Percentiles rank a stretch among this genome's conserved stretches.
Conservation (phyloP, 2,329 filamentous ascomycete genomes). For the Phialophora macrospora region DNA sequence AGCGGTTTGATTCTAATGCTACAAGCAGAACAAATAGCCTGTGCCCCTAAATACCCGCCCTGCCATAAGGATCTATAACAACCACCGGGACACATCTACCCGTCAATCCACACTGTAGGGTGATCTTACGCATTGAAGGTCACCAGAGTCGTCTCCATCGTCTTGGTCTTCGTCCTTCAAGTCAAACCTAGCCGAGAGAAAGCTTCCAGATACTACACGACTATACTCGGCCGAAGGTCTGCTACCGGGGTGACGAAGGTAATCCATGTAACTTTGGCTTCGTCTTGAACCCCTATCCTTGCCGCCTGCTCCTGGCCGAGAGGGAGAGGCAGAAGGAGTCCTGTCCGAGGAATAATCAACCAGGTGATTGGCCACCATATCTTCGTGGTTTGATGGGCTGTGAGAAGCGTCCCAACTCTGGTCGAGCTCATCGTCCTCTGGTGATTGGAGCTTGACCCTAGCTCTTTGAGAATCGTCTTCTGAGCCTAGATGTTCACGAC, state of each 20-base stretch:
- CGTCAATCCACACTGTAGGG: slow-evolving; percentile 36
- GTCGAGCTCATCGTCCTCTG: slow-evolving; percentile 6
- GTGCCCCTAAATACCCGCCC: background rate
- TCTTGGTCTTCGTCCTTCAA: slow-evolving; percentile 15
- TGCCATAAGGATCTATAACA: background rate
- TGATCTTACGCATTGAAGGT: slow-evolving; percentile 27
- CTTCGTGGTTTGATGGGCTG: slow-evolving; percentile 24
- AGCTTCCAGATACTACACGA: slow-evolving; percentile 25
- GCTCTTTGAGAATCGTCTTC: background rate
- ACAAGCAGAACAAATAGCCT: background rate
- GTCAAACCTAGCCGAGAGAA: slow-evolving; percentile 26
- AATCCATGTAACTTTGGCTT: slow-evolving; percentile 32
- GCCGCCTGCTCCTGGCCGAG: slow-evolving; percentile 21
- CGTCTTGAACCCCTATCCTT: slow-evolving; percentile 17
- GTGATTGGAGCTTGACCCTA: slow-evolving; percentile 11
- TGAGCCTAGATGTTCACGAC: background rate
- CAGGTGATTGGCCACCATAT: slow-evolving; percentile 14
- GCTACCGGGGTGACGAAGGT: slow-evolving; percentile 32
- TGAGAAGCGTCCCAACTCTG: slow-evolving; percentile 13
- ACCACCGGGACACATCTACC: background rate
- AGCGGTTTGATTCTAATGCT: background rate
- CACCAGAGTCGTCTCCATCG: slow-evolving; percentile 17
- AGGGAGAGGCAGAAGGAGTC: slow-evolving; percentile 24
- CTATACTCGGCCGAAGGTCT: slow-evolving; percentile 28
- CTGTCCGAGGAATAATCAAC: background rate